Percentiles rank a stretch among this genome's conserved stretches.
These are phyloP conservation scores for Suaeda aralocaspica DNA, from an alignment of 148 eudicot genomes.

Conservation along the genomic window DNA sequence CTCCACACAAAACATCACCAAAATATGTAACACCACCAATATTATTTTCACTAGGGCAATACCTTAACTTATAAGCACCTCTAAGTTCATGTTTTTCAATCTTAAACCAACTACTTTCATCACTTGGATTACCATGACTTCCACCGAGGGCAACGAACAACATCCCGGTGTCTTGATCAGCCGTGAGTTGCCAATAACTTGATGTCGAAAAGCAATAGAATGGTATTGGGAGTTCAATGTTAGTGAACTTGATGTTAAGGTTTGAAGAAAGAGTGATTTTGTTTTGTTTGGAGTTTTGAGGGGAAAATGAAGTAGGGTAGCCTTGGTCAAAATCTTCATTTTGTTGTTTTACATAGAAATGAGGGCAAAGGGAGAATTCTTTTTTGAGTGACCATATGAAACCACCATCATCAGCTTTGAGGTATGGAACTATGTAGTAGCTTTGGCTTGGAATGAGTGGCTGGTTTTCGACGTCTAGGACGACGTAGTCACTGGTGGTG, in stretches of 20 bases:
- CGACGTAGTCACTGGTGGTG: no score
- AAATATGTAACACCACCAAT: not conserved
- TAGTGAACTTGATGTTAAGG: not conserved
- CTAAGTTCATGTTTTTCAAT: not conserved
- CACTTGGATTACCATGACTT: not conserved
- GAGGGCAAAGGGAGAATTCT: not conserved
- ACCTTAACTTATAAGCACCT: not conserved
- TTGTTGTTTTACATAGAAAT: not conserved
- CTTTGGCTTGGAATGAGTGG: not conserved
- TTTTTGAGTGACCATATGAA: not conserved
- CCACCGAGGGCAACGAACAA: not conserved
- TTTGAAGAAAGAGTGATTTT: not conserved
- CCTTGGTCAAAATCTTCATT: not conserved
- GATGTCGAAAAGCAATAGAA: not conserved
- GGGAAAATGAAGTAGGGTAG: not conserved
- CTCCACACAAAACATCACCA: not conserved
- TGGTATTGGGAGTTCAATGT: not conserved
- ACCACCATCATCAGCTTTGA: not conserved
- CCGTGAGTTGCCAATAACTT: not conserved
- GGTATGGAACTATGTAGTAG: not conserved
- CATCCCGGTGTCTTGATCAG: not conserved
- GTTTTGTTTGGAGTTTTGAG: not conserved
- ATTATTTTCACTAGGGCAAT: not conserved
- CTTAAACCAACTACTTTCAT: not conserved
- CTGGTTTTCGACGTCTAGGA: no score